Conservation (phyloP, 73 alveolate genomes). For the Blepharisma stoltei region DNA sequence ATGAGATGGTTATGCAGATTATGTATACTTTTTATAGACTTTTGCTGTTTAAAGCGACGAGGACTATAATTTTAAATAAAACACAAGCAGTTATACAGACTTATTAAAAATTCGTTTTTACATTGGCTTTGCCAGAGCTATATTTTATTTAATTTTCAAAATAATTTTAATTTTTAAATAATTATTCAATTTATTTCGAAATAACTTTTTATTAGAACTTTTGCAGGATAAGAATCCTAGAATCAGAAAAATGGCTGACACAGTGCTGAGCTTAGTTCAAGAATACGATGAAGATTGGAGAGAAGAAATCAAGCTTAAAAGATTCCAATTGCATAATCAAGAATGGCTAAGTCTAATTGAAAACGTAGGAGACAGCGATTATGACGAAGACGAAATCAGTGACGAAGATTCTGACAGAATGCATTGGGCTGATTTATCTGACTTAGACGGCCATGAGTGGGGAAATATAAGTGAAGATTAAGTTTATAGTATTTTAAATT, state of each 20-base stretch:
- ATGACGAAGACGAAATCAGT: constrained; percentile 22
- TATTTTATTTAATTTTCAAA: constrained; percentile 17
- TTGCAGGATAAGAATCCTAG: constrained; percentile 73
- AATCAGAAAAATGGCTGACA: constrained; percentile 63
- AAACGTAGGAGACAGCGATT: constrained; percentile 37
- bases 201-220: constrained; percentile 56
- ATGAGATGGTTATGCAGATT: constrained; percentile 79
- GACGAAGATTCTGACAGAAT: constrained; percentile 10
- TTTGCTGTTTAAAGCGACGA: constrained; percentile 57
- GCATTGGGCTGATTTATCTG: constrained; percentile 27
- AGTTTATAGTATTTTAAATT: too few species aligned
- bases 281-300: constrained; percentile 73
- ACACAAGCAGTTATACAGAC: constrained; percentile 68
- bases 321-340: constrained; percentile 72
- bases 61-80: constrained; percentile 52
- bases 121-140: constrained; percentile 38
- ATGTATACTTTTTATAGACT: constrained; percentile 66
- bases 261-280: constrained; percentile 69
- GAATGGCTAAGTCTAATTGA: constrained; percentile 71
- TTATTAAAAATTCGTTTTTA: too few species aligned
- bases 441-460: constrained; percentile 1
- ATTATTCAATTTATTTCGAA: too few species aligned
- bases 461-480: background rate
- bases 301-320: constrained; percentile 71
- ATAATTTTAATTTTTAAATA: constrained; percentile 33